These are phyloP conservation scores for Debaryomyces singareniensis DNA, from an alignment of 1,139 yeast species.

Conservation along the genomic window DNA sequence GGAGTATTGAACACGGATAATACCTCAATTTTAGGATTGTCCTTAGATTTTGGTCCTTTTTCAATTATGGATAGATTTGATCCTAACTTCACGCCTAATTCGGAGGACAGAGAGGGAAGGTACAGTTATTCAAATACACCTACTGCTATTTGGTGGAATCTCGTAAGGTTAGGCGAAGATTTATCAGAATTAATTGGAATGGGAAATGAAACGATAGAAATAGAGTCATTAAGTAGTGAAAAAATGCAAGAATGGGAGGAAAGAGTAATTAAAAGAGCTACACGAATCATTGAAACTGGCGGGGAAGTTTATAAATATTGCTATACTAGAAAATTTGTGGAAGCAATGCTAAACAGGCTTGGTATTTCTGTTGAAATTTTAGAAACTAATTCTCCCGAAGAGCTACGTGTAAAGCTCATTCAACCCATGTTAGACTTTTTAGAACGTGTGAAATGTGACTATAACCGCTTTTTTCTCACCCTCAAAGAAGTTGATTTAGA, in stretches of 20 bases:
- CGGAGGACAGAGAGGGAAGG: conserved; percentile 68
- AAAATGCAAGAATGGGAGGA: conserved; percentile 45
- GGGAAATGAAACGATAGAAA: conserved; percentile 44
- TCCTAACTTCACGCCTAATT: conserved; percentile 81
- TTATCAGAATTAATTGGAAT: conserved; percentile 77
- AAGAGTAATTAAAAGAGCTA: conserved; percentile 54
- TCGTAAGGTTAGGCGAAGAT: conserved; percentile 79
- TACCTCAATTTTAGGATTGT: conserved; percentile 77
- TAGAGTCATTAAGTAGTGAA: conserved; percentile 25
- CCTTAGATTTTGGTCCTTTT: conserved; percentile 94
- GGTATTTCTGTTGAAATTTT: conserved; percentile 48
- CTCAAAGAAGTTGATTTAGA: conserved; percentile 41
- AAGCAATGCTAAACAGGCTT: conserved; percentile 57
- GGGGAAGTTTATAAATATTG: conserved; percentile 61
- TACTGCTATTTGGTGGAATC: conserved; percentile 88
- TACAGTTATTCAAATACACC: conserved; percentile 83
- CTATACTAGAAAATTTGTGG: conserved; percentile 55
- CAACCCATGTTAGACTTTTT: conserved; percentile 62
- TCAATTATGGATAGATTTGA: conserved; percentile 82
- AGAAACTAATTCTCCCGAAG: conserved; percentile 28
- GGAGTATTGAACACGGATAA: conserved; percentile 96
- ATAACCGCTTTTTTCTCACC: conserved; percentile 66
- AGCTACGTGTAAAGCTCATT: conserved; percentile 41
- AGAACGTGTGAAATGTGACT: conserved; percentile 62
- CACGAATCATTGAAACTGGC: conserved; percentile 54